Conservation (phyloP, 371 early-diverging fungal species). For the Mortierella sp. region DNA sequence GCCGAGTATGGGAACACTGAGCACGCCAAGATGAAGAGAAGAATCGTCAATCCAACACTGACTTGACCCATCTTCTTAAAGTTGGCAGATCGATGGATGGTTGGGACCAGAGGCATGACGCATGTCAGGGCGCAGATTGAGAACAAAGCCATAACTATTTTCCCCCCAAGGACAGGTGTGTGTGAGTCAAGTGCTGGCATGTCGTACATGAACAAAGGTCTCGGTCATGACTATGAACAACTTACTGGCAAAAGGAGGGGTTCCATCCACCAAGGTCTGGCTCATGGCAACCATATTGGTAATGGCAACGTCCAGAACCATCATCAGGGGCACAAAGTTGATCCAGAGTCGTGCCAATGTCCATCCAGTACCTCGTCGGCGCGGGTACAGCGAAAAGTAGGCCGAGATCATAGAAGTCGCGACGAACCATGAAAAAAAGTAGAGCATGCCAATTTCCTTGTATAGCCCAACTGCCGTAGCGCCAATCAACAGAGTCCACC, state of each 20-base stretch:
- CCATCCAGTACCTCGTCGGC: conserved; percentile 39
- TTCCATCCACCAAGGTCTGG: conserved; percentile 67
- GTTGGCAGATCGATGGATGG: conserved; percentile 52
- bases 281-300: conserved; percentile 57
- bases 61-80: conserved; percentile 44
- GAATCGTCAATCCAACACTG: conserved; percentile 24
- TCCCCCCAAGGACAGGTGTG: no score
- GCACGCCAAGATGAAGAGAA: conserved; percentile 25
- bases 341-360: conserved; percentile 56
- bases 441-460: conserved; percentile 55
- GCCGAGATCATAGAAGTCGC: conserved; percentile 54
- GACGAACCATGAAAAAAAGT: conserved; percentile 58
- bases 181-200: no score
- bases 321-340: conserved; percentile 57
- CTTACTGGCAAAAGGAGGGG: conserved; percentile 65
- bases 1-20: conserved; percentile 34
- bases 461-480: conserved; percentile 45
- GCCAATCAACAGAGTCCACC: conserved; percentile 58
- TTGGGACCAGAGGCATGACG: conserved; percentile 52
- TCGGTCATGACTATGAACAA: no score
- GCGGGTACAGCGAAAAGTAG: conserved; percentile 50
- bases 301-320: conserved; percentile 56
- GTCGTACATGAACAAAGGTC: no score
- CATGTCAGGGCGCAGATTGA: conserved; percentile 42
- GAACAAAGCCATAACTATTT: conserved; percentile 45